Conservation (phyloP, 495 filamentous ascomycete species). For the Staphylotrichum tortipilum region DNA sequence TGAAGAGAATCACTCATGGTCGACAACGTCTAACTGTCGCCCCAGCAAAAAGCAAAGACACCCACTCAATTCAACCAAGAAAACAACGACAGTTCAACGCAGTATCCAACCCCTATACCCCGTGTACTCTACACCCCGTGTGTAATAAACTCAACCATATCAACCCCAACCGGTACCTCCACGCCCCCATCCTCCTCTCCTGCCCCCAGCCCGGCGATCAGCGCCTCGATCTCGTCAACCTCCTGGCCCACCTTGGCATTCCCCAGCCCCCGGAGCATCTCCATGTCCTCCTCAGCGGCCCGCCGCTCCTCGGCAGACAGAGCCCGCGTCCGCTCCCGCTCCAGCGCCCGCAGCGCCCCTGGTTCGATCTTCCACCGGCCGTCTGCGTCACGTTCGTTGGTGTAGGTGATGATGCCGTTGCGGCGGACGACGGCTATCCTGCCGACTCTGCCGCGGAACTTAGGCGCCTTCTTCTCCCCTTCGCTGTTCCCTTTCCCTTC, state of each 20-base stretch:
- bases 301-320: slow-evolving; percentile 18
- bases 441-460: neutral
- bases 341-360: slow-evolving; percentile 11
- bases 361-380: slow-evolving; percentile 2
- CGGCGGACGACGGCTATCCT: slow-evolving; percentile 21
- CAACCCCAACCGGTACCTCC: slow-evolving; percentile 1
- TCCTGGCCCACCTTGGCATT: slow-evolving; percentile 19
- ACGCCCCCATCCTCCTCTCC: neutral
- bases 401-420: slow-evolving; percentile 16
- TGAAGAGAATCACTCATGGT: too few relatives aligned
- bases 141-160: slow-evolving; percentile 8
- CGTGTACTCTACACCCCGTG: too few relatives aligned
- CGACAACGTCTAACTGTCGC: too few relatives aligned
- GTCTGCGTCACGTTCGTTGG: slow-evolving; percentile 7
- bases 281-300: slow-evolving; percentile 15
- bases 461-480: too few relatives aligned
- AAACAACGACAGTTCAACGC: too few relatives aligned
- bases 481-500: neutral
- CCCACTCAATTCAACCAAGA: too few relatives aligned
- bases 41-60: too few relatives aligned
- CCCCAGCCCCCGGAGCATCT: slow-evolving; percentile 14
- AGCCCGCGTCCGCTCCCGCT: slow-evolving; percentile 18
- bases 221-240: slow-evolving; percentile 21
- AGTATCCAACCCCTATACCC: too few relatives aligned
- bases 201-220: slow-evolving; percentile 13